A percentile compares a stretch with the other conserved stretches of the same genome.
Evolutionary conservation across 768 basidiomycete species (phyloP).

Genomic region (Suillus spraguei): DNA sequence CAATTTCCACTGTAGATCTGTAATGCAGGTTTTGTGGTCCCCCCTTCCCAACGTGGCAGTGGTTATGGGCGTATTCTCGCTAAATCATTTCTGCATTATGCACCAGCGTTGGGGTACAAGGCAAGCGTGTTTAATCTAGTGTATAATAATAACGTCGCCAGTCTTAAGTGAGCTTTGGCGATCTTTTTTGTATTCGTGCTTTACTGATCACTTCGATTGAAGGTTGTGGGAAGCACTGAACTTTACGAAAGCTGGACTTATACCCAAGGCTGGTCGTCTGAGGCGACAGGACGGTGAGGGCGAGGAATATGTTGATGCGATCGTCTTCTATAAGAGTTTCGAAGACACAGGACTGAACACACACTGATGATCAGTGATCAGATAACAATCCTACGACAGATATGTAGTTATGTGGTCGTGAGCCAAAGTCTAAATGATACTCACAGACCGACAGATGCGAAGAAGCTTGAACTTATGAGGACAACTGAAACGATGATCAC

Average conservation of each 20-base stretch:
- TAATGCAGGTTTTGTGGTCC: slow-evolving; percentile 89
- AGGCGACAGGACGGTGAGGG: slow-evolving; percentile 64
- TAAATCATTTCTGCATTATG: slow-evolving; percentile 79
- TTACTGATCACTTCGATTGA: slow-evolving; percentile 12
- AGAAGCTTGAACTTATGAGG: background rate
- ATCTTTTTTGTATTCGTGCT: background rate
- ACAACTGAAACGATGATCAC: background rate
- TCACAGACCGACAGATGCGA: background rate
- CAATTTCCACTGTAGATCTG: slow-evolving; percentile 56
- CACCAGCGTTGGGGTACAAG: slow-evolving; percentile 73
- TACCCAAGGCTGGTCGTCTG: slow-evolving; percentile 76
- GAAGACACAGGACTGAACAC: slow-evolving; percentile 29
- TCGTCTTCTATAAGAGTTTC: slow-evolving; percentile 83
- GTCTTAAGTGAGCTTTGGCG: slow-evolving; percentile 52
- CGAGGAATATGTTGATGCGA: slow-evolving; percentile 90
- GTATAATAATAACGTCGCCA: slow-evolving; percentile 81
- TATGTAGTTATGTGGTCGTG: background rate
- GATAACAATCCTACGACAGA: background rate
- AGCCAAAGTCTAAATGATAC: background rate
- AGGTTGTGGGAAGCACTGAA: slow-evolving; percentile 85
- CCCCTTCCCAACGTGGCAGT: slow-evolving; percentile 57
- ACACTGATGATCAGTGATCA: slow-evolving; percentile 4
- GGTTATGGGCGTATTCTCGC: slow-evolving; percentile 76
- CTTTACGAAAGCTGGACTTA: slow-evolving; percentile 77
- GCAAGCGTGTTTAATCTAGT: slow-evolving; percentile 92